A percentile compares a stretch with the other conserved stretches of the same genome.
phyloP scores from a whole-genome alignment of 768 basidiomycete species.

The Scleroderma bovista region DNA sequence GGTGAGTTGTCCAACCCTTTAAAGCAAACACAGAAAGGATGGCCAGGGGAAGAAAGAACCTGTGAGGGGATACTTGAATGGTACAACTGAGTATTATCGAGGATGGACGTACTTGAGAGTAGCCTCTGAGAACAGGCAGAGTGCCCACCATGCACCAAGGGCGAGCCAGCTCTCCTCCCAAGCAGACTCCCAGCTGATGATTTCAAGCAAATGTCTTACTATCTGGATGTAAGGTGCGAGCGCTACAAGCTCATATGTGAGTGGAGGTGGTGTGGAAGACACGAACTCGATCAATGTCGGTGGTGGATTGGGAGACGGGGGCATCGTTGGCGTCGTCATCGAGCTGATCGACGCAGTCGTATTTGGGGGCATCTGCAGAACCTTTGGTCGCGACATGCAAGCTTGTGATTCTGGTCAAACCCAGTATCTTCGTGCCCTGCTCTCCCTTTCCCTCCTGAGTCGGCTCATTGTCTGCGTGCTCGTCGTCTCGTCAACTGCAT shows the following conservation, averaged over 20 bases:
- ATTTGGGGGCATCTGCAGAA: constrained; percentile 7
- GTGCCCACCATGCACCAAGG: constrained; percentile 71
- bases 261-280: constrained; percentile 52
- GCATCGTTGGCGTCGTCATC: neutral
- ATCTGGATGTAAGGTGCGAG: constrained; percentile 51
- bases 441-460: constrained; percentile 17
- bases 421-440: constrained; percentile 18
- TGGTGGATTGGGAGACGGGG: constrained; percentile 3
- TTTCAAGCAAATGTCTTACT: constrained; percentile 39
- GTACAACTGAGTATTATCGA: neutral
- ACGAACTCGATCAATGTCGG: constrained; percentile 41
- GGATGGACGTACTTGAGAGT: constrained; percentile 41
- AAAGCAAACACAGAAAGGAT: constrained; percentile 36
- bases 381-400: constrained; percentile 6
- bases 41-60: constrained; percentile 55
- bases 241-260: constrained; percentile 55
- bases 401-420: neutral
- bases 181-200: constrained; percentile 50
- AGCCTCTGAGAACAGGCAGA: constrained; percentile 56
- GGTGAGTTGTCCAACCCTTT: constrained; percentile 19
- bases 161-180: constrained; percentile 63
- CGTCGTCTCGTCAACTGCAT: constrained; percentile 13
- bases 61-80: constrained; percentile 16
- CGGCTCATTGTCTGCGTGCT: constrained; percentile 16
- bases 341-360: constrained; percentile 3